Conservation (phyloP, 345 rosid species). For the Gossypium australe region DNA sequence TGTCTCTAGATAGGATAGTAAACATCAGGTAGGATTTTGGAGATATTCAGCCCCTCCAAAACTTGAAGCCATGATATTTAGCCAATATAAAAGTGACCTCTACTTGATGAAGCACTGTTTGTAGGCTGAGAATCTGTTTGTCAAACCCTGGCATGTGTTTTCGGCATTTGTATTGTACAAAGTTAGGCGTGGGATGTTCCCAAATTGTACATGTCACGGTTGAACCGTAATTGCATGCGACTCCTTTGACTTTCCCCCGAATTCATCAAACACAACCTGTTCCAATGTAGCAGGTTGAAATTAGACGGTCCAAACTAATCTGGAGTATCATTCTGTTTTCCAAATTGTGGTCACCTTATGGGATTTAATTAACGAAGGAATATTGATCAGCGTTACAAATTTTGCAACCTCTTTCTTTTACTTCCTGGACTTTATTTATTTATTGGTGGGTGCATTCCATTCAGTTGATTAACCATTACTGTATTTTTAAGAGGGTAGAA, state of each 20-base stretch:
- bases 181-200: background rate
- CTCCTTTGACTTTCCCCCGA: background rate
- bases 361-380: background rate
- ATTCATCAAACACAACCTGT: background rate
- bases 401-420: background rate
- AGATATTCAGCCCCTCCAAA: background rate
- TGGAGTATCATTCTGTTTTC: background rate
- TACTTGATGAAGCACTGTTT: background rate
- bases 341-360: background rate
- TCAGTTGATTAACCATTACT: background rate
- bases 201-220: background rate
- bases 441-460: background rate
- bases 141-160: background rate
- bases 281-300: background rate
- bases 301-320: background rate
- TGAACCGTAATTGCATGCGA: background rate
- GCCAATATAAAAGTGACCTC: background rate
- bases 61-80: background rate
- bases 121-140: background rate
- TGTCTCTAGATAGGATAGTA: background rate
- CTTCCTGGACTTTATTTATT: background rate
- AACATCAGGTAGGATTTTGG: background rate
- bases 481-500: conserved; percentile 12
- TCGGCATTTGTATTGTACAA: background rate
- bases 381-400: background rate